Evolutionary conservation across 75 land plant genomes (phyloP).

Genomic region (Selaginella moellendorffii): DNA sequence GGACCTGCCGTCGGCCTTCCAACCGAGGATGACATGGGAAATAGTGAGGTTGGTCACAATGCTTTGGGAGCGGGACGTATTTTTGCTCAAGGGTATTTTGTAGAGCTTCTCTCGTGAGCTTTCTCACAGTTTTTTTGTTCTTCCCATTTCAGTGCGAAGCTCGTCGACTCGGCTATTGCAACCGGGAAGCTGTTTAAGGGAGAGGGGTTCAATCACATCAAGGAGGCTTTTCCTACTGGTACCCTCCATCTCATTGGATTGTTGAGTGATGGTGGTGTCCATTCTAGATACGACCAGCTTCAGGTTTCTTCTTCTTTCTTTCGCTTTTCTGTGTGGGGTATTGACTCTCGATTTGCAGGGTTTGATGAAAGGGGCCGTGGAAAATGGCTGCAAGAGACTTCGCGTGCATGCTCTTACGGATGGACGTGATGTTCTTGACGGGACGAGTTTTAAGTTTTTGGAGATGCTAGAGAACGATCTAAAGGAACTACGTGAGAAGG

Average conservation of each 20-base stretch:
- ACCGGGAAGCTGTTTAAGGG: constrained; percentile 14
- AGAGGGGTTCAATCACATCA: constrained; percentile 17
- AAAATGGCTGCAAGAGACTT: constrained; percentile 19
- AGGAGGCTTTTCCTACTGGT: constrained; percentile 14
- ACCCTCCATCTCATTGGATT: constrained; percentile 24
- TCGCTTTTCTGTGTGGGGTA: background rate
- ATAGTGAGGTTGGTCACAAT: constrained; percentile 8
- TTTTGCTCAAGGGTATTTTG: constrained; percentile 2
- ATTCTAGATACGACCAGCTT: constrained; percentile 21
- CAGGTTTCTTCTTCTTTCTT: background rate
- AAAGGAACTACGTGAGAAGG: constrained; percentile 18
- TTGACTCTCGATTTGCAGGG: background rate
- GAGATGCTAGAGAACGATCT: constrained; percentile 17
- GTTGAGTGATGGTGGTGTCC: constrained; percentile 28
- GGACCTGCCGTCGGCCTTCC: background rate
- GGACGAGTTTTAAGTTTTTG: constrained; percentile 19
- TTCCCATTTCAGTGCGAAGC: constrained; percentile 17
- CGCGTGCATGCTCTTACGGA: constrained; percentile 27
- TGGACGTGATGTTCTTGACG: constrained; percentile 25
- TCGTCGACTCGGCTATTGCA: constrained; percentile 17
- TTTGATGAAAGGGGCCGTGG: constrained; percentile 21
- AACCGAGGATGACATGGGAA: background rate
- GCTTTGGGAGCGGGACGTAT: constrained; percentile 8
- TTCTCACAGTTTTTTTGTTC: background rate
- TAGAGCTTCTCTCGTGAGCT: background rate